These are phyloP conservation scores for Tolypocladium guangdongense DNA, from an alignment of 2,329 filamentous ascomycete genomes.

Conservation along the genomic window DNA sequence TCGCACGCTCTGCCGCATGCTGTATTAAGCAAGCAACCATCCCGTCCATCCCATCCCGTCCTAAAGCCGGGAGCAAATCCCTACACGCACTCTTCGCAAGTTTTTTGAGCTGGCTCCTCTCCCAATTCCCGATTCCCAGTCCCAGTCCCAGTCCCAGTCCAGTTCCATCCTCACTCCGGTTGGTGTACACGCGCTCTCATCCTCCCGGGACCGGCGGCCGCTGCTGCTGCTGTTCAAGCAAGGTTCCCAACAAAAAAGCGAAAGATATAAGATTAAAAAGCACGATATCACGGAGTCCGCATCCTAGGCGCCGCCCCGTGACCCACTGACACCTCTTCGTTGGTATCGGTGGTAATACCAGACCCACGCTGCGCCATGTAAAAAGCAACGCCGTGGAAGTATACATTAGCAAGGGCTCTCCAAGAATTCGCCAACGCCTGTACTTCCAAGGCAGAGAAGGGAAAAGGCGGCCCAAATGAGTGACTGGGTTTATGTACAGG, in stretches of 20 bases:
- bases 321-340: background rate
- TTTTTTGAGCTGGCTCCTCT: too few species aligned
- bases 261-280: background rate
- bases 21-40: background rate
- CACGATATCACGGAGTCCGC: background rate
- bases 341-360: background rate
- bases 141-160: background rate
- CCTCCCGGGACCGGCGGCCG: background rate
- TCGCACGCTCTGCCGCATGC: background rate
- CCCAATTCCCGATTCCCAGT: background rate
- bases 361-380: background rate
- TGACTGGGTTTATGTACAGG: constrained; percentile 6
- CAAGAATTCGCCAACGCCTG: background rate
- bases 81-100: background rate
- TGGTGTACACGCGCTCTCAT: background rate
- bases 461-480: background rate
- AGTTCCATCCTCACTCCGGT: background rate
- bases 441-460: background rate
- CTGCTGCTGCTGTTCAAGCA: background rate
- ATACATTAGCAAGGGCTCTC: background rate
- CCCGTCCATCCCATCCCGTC: background rate
- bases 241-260: background rate
- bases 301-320: background rate
- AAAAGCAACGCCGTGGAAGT: background rate
- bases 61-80: background rate